Evolutionary conservation across 2,329 filamentous ascomycete species (phyloP).

Genomic region (Diaporthe amygdali): DNA sequence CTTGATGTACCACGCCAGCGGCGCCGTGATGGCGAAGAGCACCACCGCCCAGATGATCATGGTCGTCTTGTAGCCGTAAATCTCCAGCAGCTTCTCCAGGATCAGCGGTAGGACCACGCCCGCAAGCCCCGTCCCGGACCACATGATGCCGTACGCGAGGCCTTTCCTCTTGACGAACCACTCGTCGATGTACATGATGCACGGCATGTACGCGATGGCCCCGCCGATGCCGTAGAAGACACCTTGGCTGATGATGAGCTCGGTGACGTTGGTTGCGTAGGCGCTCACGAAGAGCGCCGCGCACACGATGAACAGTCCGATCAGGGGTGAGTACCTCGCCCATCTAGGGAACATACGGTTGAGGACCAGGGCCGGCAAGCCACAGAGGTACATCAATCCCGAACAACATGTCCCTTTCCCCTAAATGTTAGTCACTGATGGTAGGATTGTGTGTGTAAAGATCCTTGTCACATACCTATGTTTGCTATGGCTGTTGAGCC

Average conservation of each 20-base stretch:
- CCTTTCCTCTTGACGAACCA: conserved; percentile 66
- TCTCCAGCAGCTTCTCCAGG: conserved; percentile 54
- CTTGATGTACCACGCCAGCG: conserved; percentile 63
- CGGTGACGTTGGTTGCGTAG: conserved; percentile 56
- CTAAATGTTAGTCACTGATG: not conserved
- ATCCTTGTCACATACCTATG: conserved; percentile 41
- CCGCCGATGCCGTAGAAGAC: conserved; percentile 65
- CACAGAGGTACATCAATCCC: conserved; percentile 60
- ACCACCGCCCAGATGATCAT: conserved; percentile 58
- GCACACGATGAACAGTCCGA: conserved; percentile 56
- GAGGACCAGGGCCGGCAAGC: conserved; percentile 53
- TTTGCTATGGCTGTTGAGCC: conserved; percentile 60
- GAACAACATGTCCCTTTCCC: conserved; percentile 20
- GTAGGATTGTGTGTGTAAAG: not conserved
- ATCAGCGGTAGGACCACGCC: conserved; percentile 59
- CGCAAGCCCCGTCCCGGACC: conserved; percentile 57
- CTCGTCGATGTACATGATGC: conserved; percentile 64
- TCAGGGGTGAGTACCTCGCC: conserved; percentile 46
- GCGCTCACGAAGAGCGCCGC: conserved; percentile 56
- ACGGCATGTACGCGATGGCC: conserved; percentile 59
- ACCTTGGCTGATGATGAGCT: conserved; percentile 66
- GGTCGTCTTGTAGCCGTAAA: conserved; percentile 58
- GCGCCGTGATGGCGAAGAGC: conserved; percentile 55
- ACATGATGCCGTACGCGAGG: conserved; percentile 69
- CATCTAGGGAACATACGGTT: conserved; percentile 48